A percentile compares a stretch with the other conserved stretches of the same genome.
Evolutionary conservation across 768 basidiomycete species (phyloP).

Genomic region (Sarcomyxa edulis): DNA sequence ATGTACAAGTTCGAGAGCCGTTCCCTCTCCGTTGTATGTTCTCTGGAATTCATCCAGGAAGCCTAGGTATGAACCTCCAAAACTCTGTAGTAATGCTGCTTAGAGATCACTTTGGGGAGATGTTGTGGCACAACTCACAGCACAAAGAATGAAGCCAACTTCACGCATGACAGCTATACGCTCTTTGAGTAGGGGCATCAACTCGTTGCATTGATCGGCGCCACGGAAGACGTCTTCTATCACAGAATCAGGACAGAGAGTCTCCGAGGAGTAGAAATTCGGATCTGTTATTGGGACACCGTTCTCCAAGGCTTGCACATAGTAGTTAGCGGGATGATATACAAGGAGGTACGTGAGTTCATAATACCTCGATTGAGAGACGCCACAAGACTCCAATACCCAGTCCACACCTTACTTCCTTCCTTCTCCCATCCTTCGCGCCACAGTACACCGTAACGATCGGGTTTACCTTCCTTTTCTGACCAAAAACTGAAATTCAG

Average conservation of each 20-base stretch:
- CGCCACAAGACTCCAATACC: constrained; percentile 86
- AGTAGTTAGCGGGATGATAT: constrained; percentile 2
- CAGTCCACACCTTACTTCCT: constrained; percentile 56
- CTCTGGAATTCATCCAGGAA: constrained; percentile 60
- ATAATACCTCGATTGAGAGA: constrained; percentile 74
- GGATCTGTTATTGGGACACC: constrained; percentile 78
- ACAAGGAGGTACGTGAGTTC: constrained; percentile 2
- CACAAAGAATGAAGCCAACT: constrained; percentile 66
- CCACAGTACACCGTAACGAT: constrained; percentile 80
- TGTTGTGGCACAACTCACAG: constrained; percentile 52
- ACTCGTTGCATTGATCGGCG: constrained; percentile 50
- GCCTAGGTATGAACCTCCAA: constrained; percentile 64
- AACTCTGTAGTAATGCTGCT: constrained; percentile 44
- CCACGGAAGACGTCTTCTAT: constrained; percentile 68
- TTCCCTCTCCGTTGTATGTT: constrained; percentile 47
- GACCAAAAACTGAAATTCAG: constrained; percentile 93
- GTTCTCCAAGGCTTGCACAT: constrained; percentile 57
- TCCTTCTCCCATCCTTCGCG: constrained; percentile 56
- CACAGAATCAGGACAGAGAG: constrained; percentile 63
- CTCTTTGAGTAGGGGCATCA: constrained; percentile 64
- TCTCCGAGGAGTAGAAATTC: constrained; percentile 67
- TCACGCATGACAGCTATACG: constrained; percentile 76
- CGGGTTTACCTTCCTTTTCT: constrained; percentile 48
- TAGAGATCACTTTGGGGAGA: not conserved
- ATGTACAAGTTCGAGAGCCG: constrained; percentile 68